These are phyloP conservation scores for Starmera quercuum DNA, from an alignment of 805 yeast species.

Conservation along the genomic window DNA sequence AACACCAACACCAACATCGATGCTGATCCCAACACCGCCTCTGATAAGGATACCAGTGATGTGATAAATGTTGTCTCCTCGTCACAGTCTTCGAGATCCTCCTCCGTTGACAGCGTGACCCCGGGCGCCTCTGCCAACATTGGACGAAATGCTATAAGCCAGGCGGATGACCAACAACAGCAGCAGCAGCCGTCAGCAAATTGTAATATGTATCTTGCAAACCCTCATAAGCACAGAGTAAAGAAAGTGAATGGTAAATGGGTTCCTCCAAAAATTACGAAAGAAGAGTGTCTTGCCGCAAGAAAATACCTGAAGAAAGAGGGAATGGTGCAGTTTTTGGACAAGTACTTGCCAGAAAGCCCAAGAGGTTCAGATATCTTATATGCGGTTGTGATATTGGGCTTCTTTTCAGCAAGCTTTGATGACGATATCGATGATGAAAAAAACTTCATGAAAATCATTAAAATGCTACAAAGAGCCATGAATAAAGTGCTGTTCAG, in stretches of 20 bases:
- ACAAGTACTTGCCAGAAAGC: slow-evolving; percentile 51
- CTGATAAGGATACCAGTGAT: background rate
- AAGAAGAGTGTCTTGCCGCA: slow-evolving; percentile 36
- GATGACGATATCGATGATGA: slow-evolving; percentile 33
- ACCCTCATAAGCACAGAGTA: background rate
- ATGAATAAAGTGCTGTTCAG: slow-evolving; percentile 53
- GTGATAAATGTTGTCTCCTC: background rate
- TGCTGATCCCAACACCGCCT: no score
- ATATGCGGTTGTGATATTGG: slow-evolving; percentile 51
- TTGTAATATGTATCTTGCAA: background rate
- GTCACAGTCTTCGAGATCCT: background rate
- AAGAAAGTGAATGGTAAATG: slow-evolving; percentile 24
- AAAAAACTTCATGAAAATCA: slow-evolving; percentile 35
- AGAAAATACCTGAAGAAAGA: slow-evolving; percentile 46
- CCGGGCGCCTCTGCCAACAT: background rate
- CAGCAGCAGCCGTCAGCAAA: no score
- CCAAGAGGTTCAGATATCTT: slow-evolving; percentile 53
- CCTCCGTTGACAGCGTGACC: background rate
- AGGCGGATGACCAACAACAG: background rate
- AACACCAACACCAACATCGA: background rate
- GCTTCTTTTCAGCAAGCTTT: slow-evolving; percentile 34
- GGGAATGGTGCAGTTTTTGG: slow-evolving; percentile 57
- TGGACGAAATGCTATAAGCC: background rate
- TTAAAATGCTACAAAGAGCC: slow-evolving; percentile 51
- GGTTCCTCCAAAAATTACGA: slow-evolving; percentile 29